Conservation (phyloP, 768 basidiomycete species). For the Cystobasidium onofrii region DNA sequence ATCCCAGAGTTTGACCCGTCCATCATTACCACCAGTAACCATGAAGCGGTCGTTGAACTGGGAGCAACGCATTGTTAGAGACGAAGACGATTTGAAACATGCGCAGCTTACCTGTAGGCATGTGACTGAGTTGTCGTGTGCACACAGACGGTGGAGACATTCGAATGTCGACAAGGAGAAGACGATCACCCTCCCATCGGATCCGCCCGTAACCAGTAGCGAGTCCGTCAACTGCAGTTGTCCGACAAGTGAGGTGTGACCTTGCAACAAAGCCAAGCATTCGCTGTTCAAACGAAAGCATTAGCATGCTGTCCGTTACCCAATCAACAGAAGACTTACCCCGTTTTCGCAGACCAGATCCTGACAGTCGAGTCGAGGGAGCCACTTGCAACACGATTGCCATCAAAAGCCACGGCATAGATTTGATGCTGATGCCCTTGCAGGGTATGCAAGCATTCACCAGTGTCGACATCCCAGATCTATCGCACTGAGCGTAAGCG, state of each 20-base stretch:
- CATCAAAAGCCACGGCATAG: slow-evolving; percentile 85
- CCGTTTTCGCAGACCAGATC: slow-evolving; percentile 77
- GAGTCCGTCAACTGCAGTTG: slow-evolving; percentile 68
- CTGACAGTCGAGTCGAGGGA: slow-evolving; percentile 89
- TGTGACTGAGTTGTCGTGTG: slow-evolving; percentile 79
- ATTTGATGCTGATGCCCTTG: slow-evolving; percentile 78
- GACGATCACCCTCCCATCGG: slow-evolving; percentile 75
- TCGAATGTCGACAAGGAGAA: slow-evolving; percentile 53
- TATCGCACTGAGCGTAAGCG: no score
- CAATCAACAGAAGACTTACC: slow-evolving; percentile 52
- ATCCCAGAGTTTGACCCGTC: slow-evolving; percentile 45
- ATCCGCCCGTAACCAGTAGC: slow-evolving; percentile 69
- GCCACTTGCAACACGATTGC: slow-evolving; percentile 69
- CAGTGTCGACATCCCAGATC: slow-evolving; percentile 87
- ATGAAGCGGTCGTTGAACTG: slow-evolving; percentile 63
- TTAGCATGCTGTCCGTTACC: not conserved
- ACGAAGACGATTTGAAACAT: not conserved
- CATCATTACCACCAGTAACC: slow-evolving; percentile 53
- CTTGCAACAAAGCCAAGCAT: slow-evolving; percentile 75
- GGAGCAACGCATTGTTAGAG: slow-evolving; percentile 42
- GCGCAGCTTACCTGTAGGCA: slow-evolving; percentile 49
- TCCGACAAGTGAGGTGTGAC: slow-evolving; percentile 85
- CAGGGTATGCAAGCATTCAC: slow-evolving; percentile 73
- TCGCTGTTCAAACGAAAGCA: slow-evolving; percentile 49
- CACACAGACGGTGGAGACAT: slow-evolving; percentile 58